Conservation (phyloP, 768 basidiomycete species). For the Saitozyma podzolica region DNA sequence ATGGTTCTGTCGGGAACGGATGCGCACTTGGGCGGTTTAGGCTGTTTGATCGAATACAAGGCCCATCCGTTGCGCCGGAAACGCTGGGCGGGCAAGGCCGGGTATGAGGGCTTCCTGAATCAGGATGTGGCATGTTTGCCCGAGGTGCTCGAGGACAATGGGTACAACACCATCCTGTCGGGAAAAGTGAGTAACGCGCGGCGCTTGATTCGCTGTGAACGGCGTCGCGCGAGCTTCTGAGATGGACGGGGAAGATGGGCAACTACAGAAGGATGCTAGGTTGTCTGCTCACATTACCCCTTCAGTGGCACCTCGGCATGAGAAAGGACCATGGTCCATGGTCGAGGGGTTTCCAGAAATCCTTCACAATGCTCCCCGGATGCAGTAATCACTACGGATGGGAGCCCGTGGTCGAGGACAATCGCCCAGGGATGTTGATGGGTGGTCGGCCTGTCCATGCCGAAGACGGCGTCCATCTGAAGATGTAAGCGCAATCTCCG, state of each 20-base stretch:
- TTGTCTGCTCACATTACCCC: background rate
- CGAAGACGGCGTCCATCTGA: constrained; percentile 1
- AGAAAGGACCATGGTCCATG: constrained; percentile 15
- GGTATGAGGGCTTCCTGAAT: constrained; percentile 41
- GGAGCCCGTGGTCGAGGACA: background rate
- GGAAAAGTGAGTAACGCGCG: constrained; percentile 28
- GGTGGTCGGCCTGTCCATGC: background rate
- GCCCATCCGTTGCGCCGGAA: constrained; percentile 34
- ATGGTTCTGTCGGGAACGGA: constrained; percentile 21
- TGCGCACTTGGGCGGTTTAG: constrained; percentile 10
- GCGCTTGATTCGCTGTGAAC: too few relatives aligned
- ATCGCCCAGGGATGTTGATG: background rate
- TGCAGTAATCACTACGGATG: constrained; percentile 11
- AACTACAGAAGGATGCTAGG: background rate
- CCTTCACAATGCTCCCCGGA: constrained; percentile 22
- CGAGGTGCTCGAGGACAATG: constrained; percentile 20
- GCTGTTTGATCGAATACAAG: constrained; percentile 39
- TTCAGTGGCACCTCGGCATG: constrained; percentile 41
- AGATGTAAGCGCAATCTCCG: background rate
- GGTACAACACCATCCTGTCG: constrained; percentile 22
- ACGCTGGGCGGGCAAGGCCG: constrained; percentile 22
- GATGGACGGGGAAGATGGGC: background rate
- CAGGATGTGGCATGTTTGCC: constrained; percentile 33
- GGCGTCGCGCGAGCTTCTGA: too few relatives aligned
- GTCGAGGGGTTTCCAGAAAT: constrained; percentile 23